phyloP scores from a whole-genome alignment of 768 basidiomycete genomes.

The Chalciporus sphaerocephalus region DNA sequence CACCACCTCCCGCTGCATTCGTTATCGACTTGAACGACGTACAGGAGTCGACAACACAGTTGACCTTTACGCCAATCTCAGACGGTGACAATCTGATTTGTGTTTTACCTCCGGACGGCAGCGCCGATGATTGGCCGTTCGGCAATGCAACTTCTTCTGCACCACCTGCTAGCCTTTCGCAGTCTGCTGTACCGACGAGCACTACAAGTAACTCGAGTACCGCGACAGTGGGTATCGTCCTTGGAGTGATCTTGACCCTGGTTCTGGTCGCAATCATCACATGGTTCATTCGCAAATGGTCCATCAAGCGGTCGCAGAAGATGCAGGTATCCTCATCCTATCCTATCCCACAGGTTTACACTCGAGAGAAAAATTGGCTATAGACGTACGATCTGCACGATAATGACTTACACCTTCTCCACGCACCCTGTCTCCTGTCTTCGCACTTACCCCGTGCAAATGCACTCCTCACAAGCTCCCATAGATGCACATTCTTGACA shows the following conservation, averaged over 20 bases:
- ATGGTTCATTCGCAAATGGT: constrained; percentile 50
- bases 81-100: constrained; percentile 62
- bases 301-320: constrained; percentile 32
- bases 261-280: constrained; percentile 36
- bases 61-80: constrained; percentile 46
- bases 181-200: constrained; percentile 7
- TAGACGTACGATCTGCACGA: too few relatives aligned
- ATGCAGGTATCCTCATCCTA: constrained; percentile 11
- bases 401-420: too few relatives aligned
- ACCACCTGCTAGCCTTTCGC: constrained; percentile 17
- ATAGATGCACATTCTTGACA: too few relatives aligned
- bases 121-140: constrained; percentile 72
- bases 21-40: constrained; percentile 48
- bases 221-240: constrained; percentile 40
- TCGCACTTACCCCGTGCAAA: too few relatives aligned
- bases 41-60: constrained; percentile 42
- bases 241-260: constrained; percentile 50
- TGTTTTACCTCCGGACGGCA: constrained; percentile 60
- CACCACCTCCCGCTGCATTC: constrained; percentile 56
- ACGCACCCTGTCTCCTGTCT: too few relatives aligned
- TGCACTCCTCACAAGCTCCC: too few relatives aligned
- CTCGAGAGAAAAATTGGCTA: too few relatives aligned
- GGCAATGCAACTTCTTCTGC: constrained; percentile 41
- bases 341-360: neutral
- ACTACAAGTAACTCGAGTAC: constrained; percentile 24